These are phyloP conservation scores for Wallacemonas sp. DNA, from an alignment of 208 protist species.

Conservation along the genomic window DNA sequence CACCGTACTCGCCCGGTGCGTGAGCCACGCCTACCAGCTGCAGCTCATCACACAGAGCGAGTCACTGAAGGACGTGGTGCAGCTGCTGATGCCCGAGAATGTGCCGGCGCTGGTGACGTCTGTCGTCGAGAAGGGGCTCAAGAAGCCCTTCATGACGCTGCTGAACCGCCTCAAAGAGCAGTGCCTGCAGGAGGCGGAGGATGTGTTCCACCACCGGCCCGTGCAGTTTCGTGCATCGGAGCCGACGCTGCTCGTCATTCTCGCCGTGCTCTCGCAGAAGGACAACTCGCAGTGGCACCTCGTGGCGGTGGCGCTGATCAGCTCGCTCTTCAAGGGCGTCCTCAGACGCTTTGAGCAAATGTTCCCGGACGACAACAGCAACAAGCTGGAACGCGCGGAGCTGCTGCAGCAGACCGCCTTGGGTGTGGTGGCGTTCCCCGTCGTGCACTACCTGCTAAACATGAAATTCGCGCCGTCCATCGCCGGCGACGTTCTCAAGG, in stretches of 20 bases:
- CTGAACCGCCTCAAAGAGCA: slow-evolving; percentile 76
- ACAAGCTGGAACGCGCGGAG: slow-evolving; percentile 16
- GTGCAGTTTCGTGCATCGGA: slow-evolving; percentile 37
- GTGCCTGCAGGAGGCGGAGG: slow-evolving; percentile 61
- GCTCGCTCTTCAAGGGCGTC: slow-evolving; percentile 67
- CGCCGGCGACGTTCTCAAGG: slow-evolving; percentile 52
- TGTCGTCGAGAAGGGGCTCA: slow-evolving; percentile 75
- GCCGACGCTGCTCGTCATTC: slow-evolving; percentile 60
- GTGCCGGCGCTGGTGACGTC: slow-evolving; percentile 60
- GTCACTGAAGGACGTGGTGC: slow-evolving; percentile 62
- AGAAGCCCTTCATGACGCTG: slow-evolving; percentile 82
- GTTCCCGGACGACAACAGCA: slow-evolving; percentile 33
- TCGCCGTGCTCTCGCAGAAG: slow-evolving; percentile 70
- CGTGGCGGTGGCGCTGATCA: slow-evolving; percentile 68
- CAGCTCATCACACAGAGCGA: slow-evolving; percentile 69
- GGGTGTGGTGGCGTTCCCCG: slow-evolving; percentile 79
- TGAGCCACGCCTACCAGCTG: slow-evolving; percentile 85
- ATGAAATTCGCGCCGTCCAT: slow-evolving; percentile 60
- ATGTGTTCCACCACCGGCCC: slow-evolving; percentile 34
- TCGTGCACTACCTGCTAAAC: slow-evolving; percentile 74
- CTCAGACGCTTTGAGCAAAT: slow-evolving; percentile 55
- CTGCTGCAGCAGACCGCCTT: slow-evolving; percentile 70
- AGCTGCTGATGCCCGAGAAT: slow-evolving; percentile 63
- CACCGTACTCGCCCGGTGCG: slow-evolving; percentile 70
- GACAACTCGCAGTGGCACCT: slow-evolving; percentile 73